Percentiles rank a stretch among this genome's conserved stretches.
phyloP scores from a whole-genome alignment of 805 yeast species.

The Ogataea nonfermentans region DNA sequence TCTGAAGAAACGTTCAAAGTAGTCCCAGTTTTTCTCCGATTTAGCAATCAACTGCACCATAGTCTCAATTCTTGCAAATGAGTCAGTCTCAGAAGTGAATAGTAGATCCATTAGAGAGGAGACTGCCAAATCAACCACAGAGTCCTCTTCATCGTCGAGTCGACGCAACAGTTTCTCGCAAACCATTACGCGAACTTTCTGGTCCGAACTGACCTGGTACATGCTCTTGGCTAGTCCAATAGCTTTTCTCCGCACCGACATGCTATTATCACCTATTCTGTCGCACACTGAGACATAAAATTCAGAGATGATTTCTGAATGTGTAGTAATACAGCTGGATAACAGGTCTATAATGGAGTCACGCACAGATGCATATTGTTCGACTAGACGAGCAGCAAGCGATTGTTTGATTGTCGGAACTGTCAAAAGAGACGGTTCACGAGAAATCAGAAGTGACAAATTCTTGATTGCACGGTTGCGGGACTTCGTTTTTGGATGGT shows the following conservation, averaged over 20 bases:
- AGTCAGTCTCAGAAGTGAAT: conserved; percentile 25
- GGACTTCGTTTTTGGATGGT: conserved; percentile 48
- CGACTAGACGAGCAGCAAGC: conserved; percentile 50
- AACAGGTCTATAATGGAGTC: conserved; percentile 74
- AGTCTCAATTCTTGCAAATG: conserved; percentile 25
- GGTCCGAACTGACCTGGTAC: conserved; percentile 37
- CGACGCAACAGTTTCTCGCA: conserved; percentile 52
- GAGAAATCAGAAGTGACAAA: conserved; percentile 51
- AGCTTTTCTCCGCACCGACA: conserved; percentile 63
- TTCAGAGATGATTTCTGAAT: conserved; percentile 44
- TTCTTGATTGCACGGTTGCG: conserved; percentile 66
- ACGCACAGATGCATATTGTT: conserved; percentile 67
- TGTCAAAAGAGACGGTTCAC: conserved; percentile 50
- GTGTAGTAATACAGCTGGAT: conserved; percentile 42
- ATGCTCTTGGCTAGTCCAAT: conserved; percentile 49
- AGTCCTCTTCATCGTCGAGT: conserved; percentile 70
- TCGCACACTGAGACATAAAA: conserved; percentile 51
- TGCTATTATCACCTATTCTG: conserved; percentile 55
- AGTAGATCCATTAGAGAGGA: conserved; percentile 37
- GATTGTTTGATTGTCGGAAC: conserved; percentile 51
- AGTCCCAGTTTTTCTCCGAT: conserved; percentile 40
- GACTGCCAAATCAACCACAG: conserved; percentile 43
- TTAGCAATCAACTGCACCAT: conserved; percentile 40
- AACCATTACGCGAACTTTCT: conserved; percentile 39
- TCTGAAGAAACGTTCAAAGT: conserved; percentile 48